These are phyloP conservation scores for Aspergillus panamensis DNA, from an alignment of 495 filamentous ascomycete species.

Conservation along the genomic window DNA sequence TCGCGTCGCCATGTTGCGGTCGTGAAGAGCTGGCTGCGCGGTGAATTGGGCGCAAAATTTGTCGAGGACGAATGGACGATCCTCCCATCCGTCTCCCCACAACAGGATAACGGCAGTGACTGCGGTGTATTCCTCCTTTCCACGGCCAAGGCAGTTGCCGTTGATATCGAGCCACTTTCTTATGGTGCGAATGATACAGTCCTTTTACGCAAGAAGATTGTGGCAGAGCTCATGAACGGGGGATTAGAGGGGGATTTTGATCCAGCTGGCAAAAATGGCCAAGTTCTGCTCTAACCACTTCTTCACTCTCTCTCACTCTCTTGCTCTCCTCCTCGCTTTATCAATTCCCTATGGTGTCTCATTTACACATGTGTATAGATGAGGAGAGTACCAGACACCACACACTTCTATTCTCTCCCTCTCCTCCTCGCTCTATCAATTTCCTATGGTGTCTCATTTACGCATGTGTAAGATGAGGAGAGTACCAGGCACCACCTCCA, in stretches of 20 bases:
- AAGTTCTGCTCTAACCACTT: slow-evolving; percentile 24
- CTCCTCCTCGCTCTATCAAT: too few species aligned
- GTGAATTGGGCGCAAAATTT: slow-evolving; percentile 55
- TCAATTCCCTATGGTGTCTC: too few species aligned
- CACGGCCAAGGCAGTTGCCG: slow-evolving; percentile 65
- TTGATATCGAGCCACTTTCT: slow-evolving; percentile 59
- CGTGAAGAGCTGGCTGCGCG: slow-evolving; percentile 54
- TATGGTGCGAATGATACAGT: slow-evolving; percentile 57
- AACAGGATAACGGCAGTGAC: slow-evolving; percentile 69
- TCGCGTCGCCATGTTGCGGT: slow-evolving; percentile 32
- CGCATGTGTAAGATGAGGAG: neutral
- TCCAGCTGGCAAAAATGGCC: slow-evolving; percentile 22
- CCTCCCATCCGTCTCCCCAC: slow-evolving; percentile 43
- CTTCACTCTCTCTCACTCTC: too few species aligned
- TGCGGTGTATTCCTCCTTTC: slow-evolving; percentile 79
- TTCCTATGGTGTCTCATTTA: neutral
- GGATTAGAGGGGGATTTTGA: slow-evolving; percentile 53
- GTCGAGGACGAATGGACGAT: slow-evolving; percentile 60
- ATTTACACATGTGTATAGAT: neutral
- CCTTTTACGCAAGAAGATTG: slow-evolving; percentile 59
- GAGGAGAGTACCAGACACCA: neutral
- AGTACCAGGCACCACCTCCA: neutral
- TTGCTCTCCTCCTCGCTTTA: too few species aligned
- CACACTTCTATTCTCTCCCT: too few species aligned
- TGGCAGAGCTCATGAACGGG: slow-evolving; percentile 64